Base-by-base conservation (phyloP, 805 yeast species). In the Myxozyma sirexii region DNA sequence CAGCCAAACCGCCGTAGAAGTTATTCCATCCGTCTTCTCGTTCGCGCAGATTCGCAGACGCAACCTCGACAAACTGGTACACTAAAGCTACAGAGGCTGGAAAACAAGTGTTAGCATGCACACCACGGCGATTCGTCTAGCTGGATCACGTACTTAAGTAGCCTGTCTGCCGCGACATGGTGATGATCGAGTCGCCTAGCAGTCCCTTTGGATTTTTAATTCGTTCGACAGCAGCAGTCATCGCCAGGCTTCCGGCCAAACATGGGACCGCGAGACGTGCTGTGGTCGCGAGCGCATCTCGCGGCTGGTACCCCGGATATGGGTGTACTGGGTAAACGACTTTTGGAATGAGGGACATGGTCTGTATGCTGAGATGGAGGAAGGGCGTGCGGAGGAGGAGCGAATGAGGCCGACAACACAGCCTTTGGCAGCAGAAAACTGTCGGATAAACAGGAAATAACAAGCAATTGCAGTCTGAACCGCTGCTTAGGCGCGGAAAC, bases 21-120 rank as follows among this genome's bases (percentile, higher is more conserved):
- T 54, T 33, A 72, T 85, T 86, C 76, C 82, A 75, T 15, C 84
- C 84, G 68, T 85, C 88, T 68, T 82, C 83, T 69, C 77, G 79
- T 71, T 83, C 84, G 69, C 88, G 78, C 67, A 86, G 72, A 72
- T 86, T 86, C 63, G 87, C 78, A 35, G 82, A 63, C 24, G 82
- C 76, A 44, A 81, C 72, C 29, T 76, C 75, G 7, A 72, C 72
- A 64, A 78, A 72, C 46, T 72, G 71, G 69, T 71, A 80, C 7
- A 82, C 80, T 29, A 82, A 78, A 46, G 84, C 84, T 23, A 78
- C 78, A 12, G 84, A 77, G 46, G 84, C 80, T 59, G 10, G 19
- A 27, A 26, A 3, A 4, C 10, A 3, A n/a, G n/a, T n/a, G n/a
- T n/a, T n/a, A n/a, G n/a, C n/a, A n/a, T n/a, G n/a, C n/a, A n/a